Evolutionary conservation across 2,329 filamentous ascomycete genomes (phyloP), one percentile per base, ranked within the genome.

Genomic region (Botrytis sinoallii): DNA sequence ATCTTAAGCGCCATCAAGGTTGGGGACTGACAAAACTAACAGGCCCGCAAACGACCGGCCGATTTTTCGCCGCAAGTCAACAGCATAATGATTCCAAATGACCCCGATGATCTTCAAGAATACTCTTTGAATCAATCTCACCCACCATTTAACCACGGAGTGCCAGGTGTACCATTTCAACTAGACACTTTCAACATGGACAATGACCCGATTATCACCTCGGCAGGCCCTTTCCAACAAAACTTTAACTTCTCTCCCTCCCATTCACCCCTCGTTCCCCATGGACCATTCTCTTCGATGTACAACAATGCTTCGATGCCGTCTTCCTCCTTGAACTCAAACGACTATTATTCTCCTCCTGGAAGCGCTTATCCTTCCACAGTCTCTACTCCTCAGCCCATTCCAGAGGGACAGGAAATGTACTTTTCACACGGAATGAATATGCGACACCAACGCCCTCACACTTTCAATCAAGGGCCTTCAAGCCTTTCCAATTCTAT

Each of bases 41-140:
- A 89, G 85, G 85, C 87, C 77, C 88, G 86, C 77, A 91, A 92
- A 82, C 85, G 89, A 80, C 89, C 90, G 48, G 91, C 91, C 73
- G 90, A 93, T 78, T 89, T 90, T 77, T 93, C 91, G 67, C 91
- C 91, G 74, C 90, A 91, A 81, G 90, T 93, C 40, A 88, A 87
- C 80, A 90, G 88, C 81, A 86, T 87, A 74, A 88, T 89, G 84
- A 87, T 90, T 77, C 85, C 88, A 61, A 88, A 88, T 79, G 89
- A 92, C 77, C 86, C 88, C 8, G 87, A 92, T 77, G 87, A 87
- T 70, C 83, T 93, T 73, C 85, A 89, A 75, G 88, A 92, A 75
- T 93, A 93, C 82, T 88, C 88, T 74, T 85, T 93, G 73, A 90
- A 93, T 80, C 85, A 88, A 61, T 79, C 84, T 57, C 75, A 79